Conservation (phyloP, 2,329 filamentous ascomycete species). For the Chlorencoelia australis region DNA sequence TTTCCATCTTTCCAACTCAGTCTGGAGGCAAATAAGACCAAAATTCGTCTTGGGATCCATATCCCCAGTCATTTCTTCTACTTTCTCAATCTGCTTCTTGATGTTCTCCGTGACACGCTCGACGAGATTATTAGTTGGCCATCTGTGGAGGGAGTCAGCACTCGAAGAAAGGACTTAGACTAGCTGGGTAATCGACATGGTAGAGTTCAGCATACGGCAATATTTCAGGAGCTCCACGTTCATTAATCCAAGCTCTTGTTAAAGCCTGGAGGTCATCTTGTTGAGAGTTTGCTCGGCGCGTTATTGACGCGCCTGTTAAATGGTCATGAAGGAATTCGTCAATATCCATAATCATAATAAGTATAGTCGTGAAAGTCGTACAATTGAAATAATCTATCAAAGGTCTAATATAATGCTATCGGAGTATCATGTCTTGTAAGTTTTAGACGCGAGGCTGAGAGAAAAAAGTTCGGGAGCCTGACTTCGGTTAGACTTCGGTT, state of each 20-base stretch:
- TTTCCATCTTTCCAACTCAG: constrained; percentile 89
- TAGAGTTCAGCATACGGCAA: constrained; percentile 48
- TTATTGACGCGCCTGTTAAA: constrained; percentile 9
- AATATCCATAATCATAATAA: constrained; percentile 6
- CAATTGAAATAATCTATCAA: too few relatives aligned
- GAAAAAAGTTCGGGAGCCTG: too few relatives aligned
- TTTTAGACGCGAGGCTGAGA: too few relatives aligned
- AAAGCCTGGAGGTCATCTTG: constrained; percentile 67
- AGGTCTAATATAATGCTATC: too few relatives aligned
- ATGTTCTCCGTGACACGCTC: constrained; percentile 70
- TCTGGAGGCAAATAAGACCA: constrained; percentile 87
- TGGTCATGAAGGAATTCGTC: constrained; percentile 44
- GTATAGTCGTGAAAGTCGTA: too few relatives aligned
- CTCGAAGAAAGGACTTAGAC: neutral
- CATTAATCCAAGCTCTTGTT: constrained; percentile 87
- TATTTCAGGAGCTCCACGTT: constrained; percentile 83
- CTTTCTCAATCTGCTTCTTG: constrained; percentile 57
- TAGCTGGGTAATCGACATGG: neutral
- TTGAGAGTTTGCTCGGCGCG: constrained; percentile 57
- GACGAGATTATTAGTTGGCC: constrained; percentile 63
- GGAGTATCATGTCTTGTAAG: too few relatives aligned
- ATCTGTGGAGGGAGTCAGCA: constrained; percentile 36
- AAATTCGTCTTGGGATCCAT: constrained; percentile 91
- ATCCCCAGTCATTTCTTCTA: constrained; percentile 69
- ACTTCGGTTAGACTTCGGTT: too few relatives aligned